Evolutionary conservation across 805 yeast species (phyloP).

Genomic region (Hanseniaspora vineae): DNA sequence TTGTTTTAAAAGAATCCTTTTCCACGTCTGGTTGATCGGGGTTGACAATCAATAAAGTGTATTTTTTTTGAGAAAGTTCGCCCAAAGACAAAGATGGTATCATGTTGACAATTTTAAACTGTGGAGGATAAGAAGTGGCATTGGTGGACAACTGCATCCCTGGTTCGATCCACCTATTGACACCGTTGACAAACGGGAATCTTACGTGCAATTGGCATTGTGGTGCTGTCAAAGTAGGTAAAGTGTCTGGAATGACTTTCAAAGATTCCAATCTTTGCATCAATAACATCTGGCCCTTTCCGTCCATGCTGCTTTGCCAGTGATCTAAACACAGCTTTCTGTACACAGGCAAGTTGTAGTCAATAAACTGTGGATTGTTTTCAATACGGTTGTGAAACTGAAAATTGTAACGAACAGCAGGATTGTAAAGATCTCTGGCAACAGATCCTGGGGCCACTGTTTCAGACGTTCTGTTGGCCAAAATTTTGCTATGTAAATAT

Average conservation of each 20-base stretch:
- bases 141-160: conserved; percentile 63
- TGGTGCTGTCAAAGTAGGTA: conserved; percentile 68
- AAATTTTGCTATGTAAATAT: conserved; percentile 32
- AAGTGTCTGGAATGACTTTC: conserved; percentile 81
- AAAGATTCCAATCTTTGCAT: conserved; percentile 89
- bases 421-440: conserved; percentile 63
- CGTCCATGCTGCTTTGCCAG: conserved; percentile 40
- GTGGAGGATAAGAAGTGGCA: conserved; percentile 67
- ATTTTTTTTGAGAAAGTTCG: conserved; percentile 32
- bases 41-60: conserved; percentile 72
- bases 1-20: conserved; percentile 55
- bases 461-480: conserved; percentile 20
- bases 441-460: conserved; percentile 24
- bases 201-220: conserved; percentile 61
- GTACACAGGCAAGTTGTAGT: conserved; percentile 68
- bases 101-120: conserved; percentile 62
- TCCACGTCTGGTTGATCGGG: conserved; percentile 81
- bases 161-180: conserved; percentile 63
- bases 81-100: conserved; percentile 27
- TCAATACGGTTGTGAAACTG: conserved; percentile 28
- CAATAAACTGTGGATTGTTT: conserved; percentile 35
- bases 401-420: conserved; percentile 69
- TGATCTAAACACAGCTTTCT: conserved; percentile 51
- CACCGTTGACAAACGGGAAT: conserved; percentile 57
- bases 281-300: conserved; percentile 53